A percentile compares a stretch with the other conserved stretches of the same genome.
Evolutionary conservation across 2,329 filamentous ascomycete species (phyloP).

Genomic region (Ceratocystis ficicola): DNA sequence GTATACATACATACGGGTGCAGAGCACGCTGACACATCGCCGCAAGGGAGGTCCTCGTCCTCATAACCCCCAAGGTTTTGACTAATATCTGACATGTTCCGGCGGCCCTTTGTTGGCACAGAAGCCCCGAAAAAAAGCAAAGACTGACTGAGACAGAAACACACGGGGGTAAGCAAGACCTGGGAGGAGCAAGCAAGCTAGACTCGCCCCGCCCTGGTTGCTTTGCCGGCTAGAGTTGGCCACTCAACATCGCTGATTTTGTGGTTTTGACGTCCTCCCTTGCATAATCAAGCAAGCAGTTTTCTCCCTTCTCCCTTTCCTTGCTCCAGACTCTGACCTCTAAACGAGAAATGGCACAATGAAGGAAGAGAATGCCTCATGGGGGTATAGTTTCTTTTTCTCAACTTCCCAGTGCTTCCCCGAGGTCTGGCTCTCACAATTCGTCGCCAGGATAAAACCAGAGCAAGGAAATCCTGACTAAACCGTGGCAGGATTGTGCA

Average conservation of each 20-base stretch:
- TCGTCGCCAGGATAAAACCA: not conserved
- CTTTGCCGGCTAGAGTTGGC: not conserved
- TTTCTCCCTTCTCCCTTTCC: not conserved
- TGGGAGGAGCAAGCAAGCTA: not conserved
- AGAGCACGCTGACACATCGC: not conserved
- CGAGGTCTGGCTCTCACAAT: not conserved
- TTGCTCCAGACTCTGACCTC: not conserved
- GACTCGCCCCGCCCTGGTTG: not conserved
- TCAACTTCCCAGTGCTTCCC: not conserved
- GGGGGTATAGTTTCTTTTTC: not conserved
- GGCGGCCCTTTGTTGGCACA: no score
- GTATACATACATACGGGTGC: not conserved
- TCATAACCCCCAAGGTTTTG: not conserved
- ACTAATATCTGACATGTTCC: not conserved
- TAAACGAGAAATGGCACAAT: not conserved
- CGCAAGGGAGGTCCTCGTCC: not conserved
- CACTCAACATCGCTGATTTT: not conserved
- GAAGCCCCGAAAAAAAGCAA: no score
- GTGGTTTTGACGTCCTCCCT: conserved; percentile 1
- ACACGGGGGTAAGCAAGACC: not conserved
- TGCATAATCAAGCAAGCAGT: not conserved
- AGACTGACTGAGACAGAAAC: no score
- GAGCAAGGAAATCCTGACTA: not conserved
- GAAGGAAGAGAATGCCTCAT: not conserved
- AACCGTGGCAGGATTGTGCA: not conserved